Evolutionary conservation across 2,329 filamentous ascomycete species (phyloP).

Genomic region (Penicillium vulpinum): DNA sequence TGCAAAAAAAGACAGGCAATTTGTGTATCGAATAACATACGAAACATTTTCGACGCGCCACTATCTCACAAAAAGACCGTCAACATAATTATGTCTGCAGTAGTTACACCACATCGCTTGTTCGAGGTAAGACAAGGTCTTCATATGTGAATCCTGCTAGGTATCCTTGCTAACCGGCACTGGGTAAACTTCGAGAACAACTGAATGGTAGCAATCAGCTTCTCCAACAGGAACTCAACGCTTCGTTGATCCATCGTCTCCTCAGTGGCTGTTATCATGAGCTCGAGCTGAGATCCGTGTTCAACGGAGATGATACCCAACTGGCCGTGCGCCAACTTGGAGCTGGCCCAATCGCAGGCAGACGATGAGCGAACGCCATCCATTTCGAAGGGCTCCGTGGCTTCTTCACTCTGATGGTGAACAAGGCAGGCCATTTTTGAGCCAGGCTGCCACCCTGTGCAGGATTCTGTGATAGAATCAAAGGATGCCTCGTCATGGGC

Average conservation of each 20-base stretch:
- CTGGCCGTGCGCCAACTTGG: not conserved
- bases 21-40: not conserved
- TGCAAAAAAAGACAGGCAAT: too few species aligned
- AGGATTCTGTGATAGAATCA: not conserved
- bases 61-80: not conserved
- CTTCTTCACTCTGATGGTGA: not conserved
- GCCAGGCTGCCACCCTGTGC: not conserved
- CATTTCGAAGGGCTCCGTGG: not conserved
- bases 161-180: not conserved
- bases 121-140: not conserved
- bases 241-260: not conserved
- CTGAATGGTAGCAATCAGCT: not conserved
- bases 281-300: not conserved
- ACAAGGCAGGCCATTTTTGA: not conserved
- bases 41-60: not conserved
- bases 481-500: conserved; percentile 4
- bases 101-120: not conserved
- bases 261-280: not conserved
- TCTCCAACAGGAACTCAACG: not conserved
- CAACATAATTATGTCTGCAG: not conserved
- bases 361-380: not conserved
- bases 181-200: not conserved
- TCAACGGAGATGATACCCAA: not conserved
- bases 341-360: not conserved
- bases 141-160: not conserved